Conservation (phyloP, 495 filamentous ascomycete species). For the Opeltia flavorubescens region DNA sequence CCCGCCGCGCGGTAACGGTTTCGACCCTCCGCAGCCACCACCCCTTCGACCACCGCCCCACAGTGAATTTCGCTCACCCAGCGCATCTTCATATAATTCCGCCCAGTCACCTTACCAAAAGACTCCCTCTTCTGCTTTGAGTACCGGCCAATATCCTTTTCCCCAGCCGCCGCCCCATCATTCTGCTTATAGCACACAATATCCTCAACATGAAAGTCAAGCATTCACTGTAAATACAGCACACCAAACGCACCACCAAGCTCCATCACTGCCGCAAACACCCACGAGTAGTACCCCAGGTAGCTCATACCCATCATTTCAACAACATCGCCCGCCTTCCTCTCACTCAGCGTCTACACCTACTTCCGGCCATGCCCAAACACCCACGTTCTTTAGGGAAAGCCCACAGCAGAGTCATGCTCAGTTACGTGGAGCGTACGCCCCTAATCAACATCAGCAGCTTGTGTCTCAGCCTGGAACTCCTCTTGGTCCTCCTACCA, state of each 20-base stretch:
- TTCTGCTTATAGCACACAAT: slow-evolving; percentile 18
- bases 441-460: slow-evolving; percentile 24
- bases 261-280: slow-evolving; percentile 11
- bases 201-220: slow-evolving; percentile 20
- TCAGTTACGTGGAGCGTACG: slow-evolving; percentile 25
- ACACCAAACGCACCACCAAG: slow-evolving; percentile 21
- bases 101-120: slow-evolving; percentile 34
- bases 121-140: slow-evolving; percentile 22
- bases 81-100: slow-evolving; percentile 27
- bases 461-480: slow-evolving; percentile 33
- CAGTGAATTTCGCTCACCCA: slow-evolving; percentile 24
- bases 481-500: slow-evolving; percentile 31
- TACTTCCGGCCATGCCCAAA: slow-evolving; percentile 20
- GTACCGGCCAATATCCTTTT: slow-evolving; percentile 24
- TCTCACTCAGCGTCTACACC: slow-evolving; percentile 33
- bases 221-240: slow-evolving; percentile 19
- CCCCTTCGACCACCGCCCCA: slow-evolving; percentile 23
- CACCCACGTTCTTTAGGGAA: slow-evolving; percentile 23
- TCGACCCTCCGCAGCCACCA: slow-evolving; percentile 29
- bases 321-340: slow-evolving; percentile 33
- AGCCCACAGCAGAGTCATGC: slow-evolving; percentile 27
- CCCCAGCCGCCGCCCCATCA: slow-evolving; percentile 17
- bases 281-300: slow-evolving; percentile 12
- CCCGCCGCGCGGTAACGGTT: too few species aligned
- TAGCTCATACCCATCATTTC: slow-evolving; percentile 15